Base-by-base conservation (phyloP, 179 eudicot genomes). In the Patellifolia procumbens region DNA sequence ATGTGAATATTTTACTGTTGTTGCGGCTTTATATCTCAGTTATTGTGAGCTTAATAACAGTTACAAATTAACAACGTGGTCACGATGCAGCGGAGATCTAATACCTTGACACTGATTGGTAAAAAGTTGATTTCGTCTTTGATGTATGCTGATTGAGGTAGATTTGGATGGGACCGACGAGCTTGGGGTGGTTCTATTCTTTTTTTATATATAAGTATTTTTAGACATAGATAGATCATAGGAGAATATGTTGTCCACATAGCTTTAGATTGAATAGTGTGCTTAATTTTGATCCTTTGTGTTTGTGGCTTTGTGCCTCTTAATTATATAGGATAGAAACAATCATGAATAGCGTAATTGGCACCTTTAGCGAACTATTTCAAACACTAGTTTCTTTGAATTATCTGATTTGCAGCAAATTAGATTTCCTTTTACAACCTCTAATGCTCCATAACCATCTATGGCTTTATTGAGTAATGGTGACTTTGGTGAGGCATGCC, bases 401-500 rank as follows among this genome's bases (percentile, higher is more conserved):
- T 68, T 46, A 15, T 45, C 37, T 45, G 28, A 34, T 46, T 46
- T 68, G 58, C 1, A 6, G 56, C 56, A 1, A 32, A 32, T 51
- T 31, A n/a, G 20, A 19, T 51, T 45, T 70, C 51, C 61, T 29
- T 51, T 4, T 11, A 29, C 10, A 70, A 17, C 2, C 28, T 52
- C 16, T 31, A 29, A 9, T 31, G 37, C 17, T 46, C n/a, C 17
- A 29, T 46, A 68, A 19, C 68, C 24, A 34, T 32, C 45, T 63
- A 7, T 63, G 22, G 42, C n/a, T 11, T 43, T 19, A 29, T 70
- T 8, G 20, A 10, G 32, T 70, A 32, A 53, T 34, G 31, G 19
- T n/a, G n/a, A n/a, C n/a, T n/a, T n/a, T n/a, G n/a, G n/a, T 11
- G 20, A 53, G 42, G 63, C 74, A 51, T 71, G 31, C 35, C 31